Percentiles rank a stretch among this genome's conserved stretches.
Evolutionary conservation across 345 rosid species (phyloP).

Genomic region (Arabidopsis arenosa): DNA sequence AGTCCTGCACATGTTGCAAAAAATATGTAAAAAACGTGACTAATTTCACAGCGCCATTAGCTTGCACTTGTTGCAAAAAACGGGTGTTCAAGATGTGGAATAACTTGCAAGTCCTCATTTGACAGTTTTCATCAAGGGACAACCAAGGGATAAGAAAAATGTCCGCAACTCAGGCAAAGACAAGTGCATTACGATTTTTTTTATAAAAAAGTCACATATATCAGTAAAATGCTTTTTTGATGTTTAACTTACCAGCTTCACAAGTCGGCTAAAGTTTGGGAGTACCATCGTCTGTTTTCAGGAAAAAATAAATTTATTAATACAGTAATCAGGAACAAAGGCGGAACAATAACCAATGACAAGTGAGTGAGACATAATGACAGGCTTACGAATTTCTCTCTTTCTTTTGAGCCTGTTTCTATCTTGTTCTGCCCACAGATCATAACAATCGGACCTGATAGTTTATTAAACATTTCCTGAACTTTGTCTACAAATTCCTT

Average conservation of each 20-base stretch:
- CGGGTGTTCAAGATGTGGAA: not conserved
- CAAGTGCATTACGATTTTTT: not conserved
- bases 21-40: not conserved
- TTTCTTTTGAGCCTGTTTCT: conserved; percentile 82
- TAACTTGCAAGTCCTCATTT: conserved; percentile 18
- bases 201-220: not conserved
- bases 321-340: conserved; percentile 26
- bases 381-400: conserved; percentile 79
- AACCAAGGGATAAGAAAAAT: conserved; percentile 9
- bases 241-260: conserved; percentile 71
- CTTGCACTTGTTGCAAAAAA: not conserved
- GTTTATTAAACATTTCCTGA: conserved; percentile 69
- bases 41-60: not conserved
- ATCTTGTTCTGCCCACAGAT: conserved; percentile 90
- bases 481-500: conserved; percentile 69
- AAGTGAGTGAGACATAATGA: conserved; percentile 13
- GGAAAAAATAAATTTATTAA: conserved; percentile 20
- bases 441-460: conserved; percentile 81
- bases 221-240: conserved; percentile 17
- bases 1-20: conserved; percentile 5
- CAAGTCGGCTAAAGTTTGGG: conserved; percentile 78
- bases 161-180: conserved; percentile 9
- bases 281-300: conserved; percentile 83
- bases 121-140: not conserved
- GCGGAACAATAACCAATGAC: conserved; percentile 19